Conservation (phyloP, 345 rosid genomes). For the Pistacia atlantica region DNA sequence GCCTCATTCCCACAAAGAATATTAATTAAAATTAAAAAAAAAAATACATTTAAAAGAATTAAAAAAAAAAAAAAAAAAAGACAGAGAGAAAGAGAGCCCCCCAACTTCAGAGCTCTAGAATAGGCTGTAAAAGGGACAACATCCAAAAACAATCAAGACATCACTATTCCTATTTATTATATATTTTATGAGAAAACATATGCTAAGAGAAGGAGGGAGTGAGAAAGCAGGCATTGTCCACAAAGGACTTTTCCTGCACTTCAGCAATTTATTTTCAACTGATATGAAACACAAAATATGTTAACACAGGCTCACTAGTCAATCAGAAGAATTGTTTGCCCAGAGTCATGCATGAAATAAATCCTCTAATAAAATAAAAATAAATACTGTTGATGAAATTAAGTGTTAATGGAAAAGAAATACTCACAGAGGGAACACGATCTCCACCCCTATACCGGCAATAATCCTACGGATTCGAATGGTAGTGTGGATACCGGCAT, state of each 20-base stretch:
- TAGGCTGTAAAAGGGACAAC: not conserved
- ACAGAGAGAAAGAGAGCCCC: not conserved
- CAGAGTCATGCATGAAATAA: not conserved
- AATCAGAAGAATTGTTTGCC: not conserved
- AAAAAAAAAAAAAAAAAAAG: too few species aligned
- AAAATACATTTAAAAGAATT: too few species aligned
- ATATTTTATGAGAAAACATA: too few species aligned
- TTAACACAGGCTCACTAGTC: not conserved
- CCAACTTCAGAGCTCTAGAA: not conserved
- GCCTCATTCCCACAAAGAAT: not conserved
- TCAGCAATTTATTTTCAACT: not conserved
- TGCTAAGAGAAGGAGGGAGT: too few species aligned
- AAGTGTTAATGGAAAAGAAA: not conserved
- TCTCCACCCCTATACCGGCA: conserved; percentile 80
- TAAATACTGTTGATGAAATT: not conserved
- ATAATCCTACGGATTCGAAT: conserved; percentile 81
- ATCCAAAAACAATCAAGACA: too few species aligned
- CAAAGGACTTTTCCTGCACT: not conserved
- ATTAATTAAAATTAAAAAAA: not conserved
- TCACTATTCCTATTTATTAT: too few species aligned
- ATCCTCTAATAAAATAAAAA: not conserved
- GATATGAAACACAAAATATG: not conserved
- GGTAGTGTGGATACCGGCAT: conserved; percentile 88
- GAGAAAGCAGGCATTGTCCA: too few species aligned
- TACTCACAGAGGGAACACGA: conserved; percentile 77